Percentiles rank a stretch among this genome's conserved stretches.
phyloP scores from a whole-genome alignment of 768 basidiomycete genomes.

The Russula earlei region DNA sequence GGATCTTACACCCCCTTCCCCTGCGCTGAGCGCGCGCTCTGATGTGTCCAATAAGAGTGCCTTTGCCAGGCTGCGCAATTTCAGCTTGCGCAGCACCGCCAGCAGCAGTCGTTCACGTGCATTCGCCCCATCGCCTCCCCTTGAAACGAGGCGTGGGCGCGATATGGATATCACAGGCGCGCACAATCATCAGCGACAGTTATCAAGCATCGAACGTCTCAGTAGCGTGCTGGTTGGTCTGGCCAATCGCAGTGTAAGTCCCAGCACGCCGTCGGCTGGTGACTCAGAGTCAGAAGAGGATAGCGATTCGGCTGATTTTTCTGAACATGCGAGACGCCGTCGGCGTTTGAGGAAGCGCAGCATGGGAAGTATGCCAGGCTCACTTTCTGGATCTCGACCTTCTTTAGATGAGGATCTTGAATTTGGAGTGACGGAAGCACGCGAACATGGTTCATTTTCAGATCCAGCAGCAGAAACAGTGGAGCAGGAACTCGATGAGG shows the following conservation, averaged over 20 bases:
- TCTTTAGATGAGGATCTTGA: conserved; percentile 38
- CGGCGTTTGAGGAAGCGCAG: conserved; percentile 46
- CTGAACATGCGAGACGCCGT: conserved; percentile 31
- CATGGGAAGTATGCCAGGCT: conserved; percentile 81
- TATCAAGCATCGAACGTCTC: conserved; percentile 69
- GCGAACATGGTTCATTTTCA: conserved; percentile 27
- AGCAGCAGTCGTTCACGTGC: conserved; percentile 26
- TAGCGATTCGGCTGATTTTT: conserved; percentile 32
- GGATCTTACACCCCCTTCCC: conserved; percentile 78
- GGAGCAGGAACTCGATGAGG: conserved; percentile 71
- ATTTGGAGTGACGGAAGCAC: conserved; percentile 24
- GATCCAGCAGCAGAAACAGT: conserved; percentile 54
- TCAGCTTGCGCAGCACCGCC: conserved; percentile 52
- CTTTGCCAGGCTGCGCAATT: conserved; percentile 64
- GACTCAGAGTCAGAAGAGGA: conserved; percentile 44
- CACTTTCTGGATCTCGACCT: conserved; percentile 36
- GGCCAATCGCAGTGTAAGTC: conserved; percentile 33
- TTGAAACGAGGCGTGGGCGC: conserved; percentile 15
- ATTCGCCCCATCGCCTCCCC: conserved; percentile 27
- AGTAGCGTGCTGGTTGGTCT: conserved; percentile 49
- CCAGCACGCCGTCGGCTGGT: conserved; percentile 40
- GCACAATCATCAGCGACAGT: conserved; percentile 47
- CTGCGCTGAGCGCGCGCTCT: conserved; percentile 87
- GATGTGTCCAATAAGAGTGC: conserved; percentile 72
- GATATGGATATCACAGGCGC: conserved; percentile 6